Base-by-base conservation (phyloP, 2,329 filamentous ascomycete species). In the Xylariaceae sp. region DNA sequence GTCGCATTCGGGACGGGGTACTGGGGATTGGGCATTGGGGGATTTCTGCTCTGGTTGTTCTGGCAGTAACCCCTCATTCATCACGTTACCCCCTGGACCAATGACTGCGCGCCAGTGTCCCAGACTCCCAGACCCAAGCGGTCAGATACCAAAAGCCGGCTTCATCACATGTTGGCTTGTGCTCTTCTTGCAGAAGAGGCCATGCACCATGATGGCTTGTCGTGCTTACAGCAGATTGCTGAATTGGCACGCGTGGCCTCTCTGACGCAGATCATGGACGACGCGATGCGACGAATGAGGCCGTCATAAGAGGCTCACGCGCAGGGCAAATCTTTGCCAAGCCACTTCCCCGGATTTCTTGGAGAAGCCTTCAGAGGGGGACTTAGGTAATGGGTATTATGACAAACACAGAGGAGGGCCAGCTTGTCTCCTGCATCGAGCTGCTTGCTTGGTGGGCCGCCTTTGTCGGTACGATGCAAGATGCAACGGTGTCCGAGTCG, bases 291-390 rank as follows among this genome's bases (percentile, higher is more conserved):
- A 24, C 32, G 26, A 40, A 31, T 21, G 18, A 28, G 15, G 34
- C 12, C 34, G 37, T 46, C 42, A 40, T 36, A 34, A 15, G 36
- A 43, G 35, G 28, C 39, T 36, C 21, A 29, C 43, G 43, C 38
- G 37, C 32, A 35, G 18, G 23, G 27, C 31, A 15, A 35, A n/a
- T 28, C 33, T 31, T 24, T 27, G 46, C 41, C 46, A 49, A 49
- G 41, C 34, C 31, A 28, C 31, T 47, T 44, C 43, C 44, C 46
- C 39, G 28, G 47, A 37, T 44, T 24, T n/a, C 40, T 32, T 40
- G 18, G 36, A 31, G n/a, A 23, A 37, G 27, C 15, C 31, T 43
- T 31, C 49, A 38, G 21, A 29, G 37, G 42, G 38, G 23, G 43
- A 36, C n/a, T n/a, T 24, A 24, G 21, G 11, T 11, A 24, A 24